Evolutionary conservation across 2,329 filamentous ascomycete genomes (phyloP).

Genomic region (Trichoderma oligosporum): DNA sequence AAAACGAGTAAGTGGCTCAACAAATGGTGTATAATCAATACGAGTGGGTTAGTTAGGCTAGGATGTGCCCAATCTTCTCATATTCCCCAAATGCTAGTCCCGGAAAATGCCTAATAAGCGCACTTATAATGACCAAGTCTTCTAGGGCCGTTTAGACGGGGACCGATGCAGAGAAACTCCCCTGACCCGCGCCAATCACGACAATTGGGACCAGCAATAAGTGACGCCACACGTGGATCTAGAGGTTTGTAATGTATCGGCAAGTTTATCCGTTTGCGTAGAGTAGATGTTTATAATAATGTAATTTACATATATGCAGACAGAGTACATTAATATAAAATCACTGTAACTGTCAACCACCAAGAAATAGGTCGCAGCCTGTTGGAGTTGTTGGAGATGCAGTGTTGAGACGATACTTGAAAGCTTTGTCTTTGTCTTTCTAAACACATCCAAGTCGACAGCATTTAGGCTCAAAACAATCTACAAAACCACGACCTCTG

Average conservation of each 20-base stretch:
- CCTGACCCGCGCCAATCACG: conserved; percentile 16
- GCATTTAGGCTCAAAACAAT: not conserved
- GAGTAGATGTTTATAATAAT: not conserved
- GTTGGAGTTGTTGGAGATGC: too few species aligned
- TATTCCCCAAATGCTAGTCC: not conserved
- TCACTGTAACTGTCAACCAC: too few species aligned
- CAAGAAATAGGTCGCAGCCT: too few species aligned
- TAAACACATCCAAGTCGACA: not conserved
- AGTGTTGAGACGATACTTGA: too few species aligned
- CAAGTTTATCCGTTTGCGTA: conserved; percentile 7
- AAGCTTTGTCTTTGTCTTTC: not conserved
- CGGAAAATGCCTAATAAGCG: conserved; percentile 16
- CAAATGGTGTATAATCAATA: too few species aligned
- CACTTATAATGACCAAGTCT: not conserved
- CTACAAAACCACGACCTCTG: not conserved
- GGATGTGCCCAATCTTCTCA: not conserved
- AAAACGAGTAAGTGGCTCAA: conserved; percentile 13
- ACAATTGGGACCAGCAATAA: not conserved
- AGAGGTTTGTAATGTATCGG: not conserved
- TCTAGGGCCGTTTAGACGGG: conserved; percentile 12
- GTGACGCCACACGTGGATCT: conserved; percentile 1
- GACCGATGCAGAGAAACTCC: not conserved
- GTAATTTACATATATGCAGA: too few species aligned
- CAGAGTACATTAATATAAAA: too few species aligned
- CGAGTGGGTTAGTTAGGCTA: too few species aligned